Base-by-base conservation (phyloP, 83 land plant species). In the Diphasiastrum complanatum region DNA sequence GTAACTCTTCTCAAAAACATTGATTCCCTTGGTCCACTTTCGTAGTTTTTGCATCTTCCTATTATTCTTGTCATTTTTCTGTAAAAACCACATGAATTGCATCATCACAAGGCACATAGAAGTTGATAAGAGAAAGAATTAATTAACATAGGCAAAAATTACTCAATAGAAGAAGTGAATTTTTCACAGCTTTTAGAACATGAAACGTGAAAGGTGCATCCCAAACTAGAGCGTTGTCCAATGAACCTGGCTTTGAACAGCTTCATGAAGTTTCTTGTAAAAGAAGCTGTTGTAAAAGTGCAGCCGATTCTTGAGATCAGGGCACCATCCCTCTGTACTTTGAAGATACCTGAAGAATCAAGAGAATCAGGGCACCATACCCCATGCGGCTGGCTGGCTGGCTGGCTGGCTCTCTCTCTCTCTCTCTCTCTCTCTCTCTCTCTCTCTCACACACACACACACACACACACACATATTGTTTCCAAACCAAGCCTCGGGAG, bases 21-120 rank as follows among this genome's bases (percentile, higher is more conserved):
- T 79, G 10, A 79, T 67, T 57, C 95, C 95, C 63, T 78, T 87
- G 76, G 83, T 79, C 95, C 95, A 87, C 66, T 85, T 76, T 50
- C 89, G 72, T 28, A 87, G 70, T 64, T 82, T 87, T 32, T 11
- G 33, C 66, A 81, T 77, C 18, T 43, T 65, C 46, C 37, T 29
- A 32, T 50, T 61, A 55, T 65, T 70, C 22, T 74, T 64, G 50
- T 3, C 66, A 16, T 64, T 65, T 80, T 79, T 49, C 23, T 26
- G 30, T 51, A 61, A 27, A 61, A 20, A 57, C 25, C 20, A 20
- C 12, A 12, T 14, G 25, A 12, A n/a, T 1, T 28, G 31, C 46
- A 56, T 14, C 25, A 50, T 11, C 26, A 5, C 53, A 50, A 50
- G 11, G 16, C 14, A 50, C 11, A 56, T 30, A 36, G 14, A 56